phyloP scores from a whole-genome alignment of 1,284 basidiomycete genomes.

The Coniophora puteana region DNA sequence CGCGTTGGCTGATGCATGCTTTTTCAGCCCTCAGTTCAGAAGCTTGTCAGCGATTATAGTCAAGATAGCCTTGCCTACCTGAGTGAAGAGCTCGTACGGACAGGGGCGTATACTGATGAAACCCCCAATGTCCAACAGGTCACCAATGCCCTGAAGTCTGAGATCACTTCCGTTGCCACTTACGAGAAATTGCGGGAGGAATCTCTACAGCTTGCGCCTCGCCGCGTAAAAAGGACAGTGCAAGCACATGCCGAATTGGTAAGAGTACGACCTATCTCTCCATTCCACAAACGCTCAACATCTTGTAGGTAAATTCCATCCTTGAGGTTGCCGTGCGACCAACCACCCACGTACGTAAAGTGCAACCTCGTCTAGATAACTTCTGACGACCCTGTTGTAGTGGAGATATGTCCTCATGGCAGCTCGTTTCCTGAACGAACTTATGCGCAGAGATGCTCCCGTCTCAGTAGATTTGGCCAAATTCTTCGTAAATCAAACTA shows the following conservation, averaged over 20 bases:
- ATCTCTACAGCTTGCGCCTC: slow-evolving; percentile 36
- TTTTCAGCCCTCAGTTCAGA: slow-evolving; percentile 83
- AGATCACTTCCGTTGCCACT: slow-evolving; percentile 43
- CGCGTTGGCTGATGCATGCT: slow-evolving; percentile 6
- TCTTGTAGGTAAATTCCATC: slow-evolving; percentile 53
- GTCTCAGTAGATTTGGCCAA: slow-evolving; percentile 60
- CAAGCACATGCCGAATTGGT: slow-evolving; percentile 50
- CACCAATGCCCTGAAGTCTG: slow-evolving; percentile 41
- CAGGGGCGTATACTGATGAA: slow-evolving; percentile 52
- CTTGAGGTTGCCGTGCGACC: slow-evolving; percentile 65
- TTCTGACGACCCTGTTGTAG: slow-evolving; percentile 34
- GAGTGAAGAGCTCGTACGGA: slow-evolving; percentile 59
- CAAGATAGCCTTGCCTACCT: slow-evolving; percentile 62
- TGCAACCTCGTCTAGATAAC: slow-evolving; percentile 1
- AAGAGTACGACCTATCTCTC: slow-evolving; percentile 5
- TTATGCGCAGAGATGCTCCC: slow-evolving; percentile 75
- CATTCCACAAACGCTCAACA: slow-evolving; percentile 7
- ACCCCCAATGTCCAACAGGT: slow-evolving; percentile 42
- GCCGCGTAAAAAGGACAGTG: slow-evolving; percentile 41
- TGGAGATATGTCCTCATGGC: slow-evolving; percentile 91
- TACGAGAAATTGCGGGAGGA: slow-evolving; percentile 40
- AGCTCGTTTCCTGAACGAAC: slow-evolving; percentile 64
- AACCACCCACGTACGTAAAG: slow-evolving; percentile 62
- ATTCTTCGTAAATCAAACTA: slow-evolving; percentile 68
- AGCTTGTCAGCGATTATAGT: slow-evolving; percentile 72